Conservation (phyloP, 2,329 filamentous ascomycete genomes). For the Fusarium sp. region DNA sequence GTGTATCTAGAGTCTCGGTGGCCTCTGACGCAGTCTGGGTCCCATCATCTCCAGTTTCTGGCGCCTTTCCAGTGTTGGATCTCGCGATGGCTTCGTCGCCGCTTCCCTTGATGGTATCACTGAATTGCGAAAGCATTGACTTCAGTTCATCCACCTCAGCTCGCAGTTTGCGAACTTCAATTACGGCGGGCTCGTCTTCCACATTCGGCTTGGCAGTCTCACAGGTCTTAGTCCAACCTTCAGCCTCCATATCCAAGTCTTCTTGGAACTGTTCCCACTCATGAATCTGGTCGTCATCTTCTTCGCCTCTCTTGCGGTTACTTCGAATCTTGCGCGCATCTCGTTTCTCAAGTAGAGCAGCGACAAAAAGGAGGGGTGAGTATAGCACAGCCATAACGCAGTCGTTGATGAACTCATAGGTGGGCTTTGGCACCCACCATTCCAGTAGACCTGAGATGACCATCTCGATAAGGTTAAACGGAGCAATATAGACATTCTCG, state of each 20-base stretch:
- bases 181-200: constrained; percentile 78
- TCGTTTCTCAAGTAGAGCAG: constrained; percentile 76
- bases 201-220: constrained; percentile 82
- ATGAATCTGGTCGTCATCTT: constrained; percentile 87
- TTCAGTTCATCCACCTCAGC: constrained; percentile 69
- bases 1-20: constrained; percentile 20
- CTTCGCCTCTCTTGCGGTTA: constrained; percentile 84
- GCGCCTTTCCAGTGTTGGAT: constrained; percentile 15
- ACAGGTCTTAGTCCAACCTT: constrained; percentile 88
- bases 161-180: constrained; percentile 72
- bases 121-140: constrained; percentile 55
- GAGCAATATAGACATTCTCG: constrained; percentile 97
- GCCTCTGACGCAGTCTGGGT: constrained; percentile 24
- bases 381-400: constrained; percentile 88
- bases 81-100: constrained; percentile 3
- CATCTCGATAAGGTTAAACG: constrained; percentile 93
- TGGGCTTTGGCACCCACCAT: constrained; percentile 87
- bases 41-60: constrained; percentile 17
- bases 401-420: constrained; percentile 87
- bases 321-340: constrained; percentile 73
- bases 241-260: constrained; percentile 81
- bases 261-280: constrained; percentile 90
- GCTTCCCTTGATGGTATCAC: constrained; percentile 38
- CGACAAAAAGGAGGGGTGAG: constrained; percentile 81
- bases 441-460: constrained; percentile 83